phyloP scores from a whole-genome alignment of 2,329 filamentous ascomycete genomes.

The Colletotrichum costaricense region DNA sequence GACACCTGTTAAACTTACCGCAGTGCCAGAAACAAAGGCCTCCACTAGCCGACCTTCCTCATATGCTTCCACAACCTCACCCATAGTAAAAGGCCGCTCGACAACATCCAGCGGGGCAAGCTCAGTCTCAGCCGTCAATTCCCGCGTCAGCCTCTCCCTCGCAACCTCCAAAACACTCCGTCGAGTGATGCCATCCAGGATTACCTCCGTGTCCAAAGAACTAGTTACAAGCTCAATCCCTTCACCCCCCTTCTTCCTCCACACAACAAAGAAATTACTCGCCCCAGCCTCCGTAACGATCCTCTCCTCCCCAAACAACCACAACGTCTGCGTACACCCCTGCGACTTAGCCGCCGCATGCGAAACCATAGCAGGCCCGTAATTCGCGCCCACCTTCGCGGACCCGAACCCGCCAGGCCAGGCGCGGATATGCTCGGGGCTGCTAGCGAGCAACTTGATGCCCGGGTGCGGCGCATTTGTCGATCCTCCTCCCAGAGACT shows the following conservation, averaged over 20 bases:
- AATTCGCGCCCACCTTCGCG: slow-evolving; percentile 73
- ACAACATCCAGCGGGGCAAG: slow-evolving; percentile 62
- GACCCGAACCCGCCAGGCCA: slow-evolving; percentile 70
- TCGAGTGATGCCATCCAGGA: slow-evolving; percentile 87
- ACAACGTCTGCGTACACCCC: slow-evolving; percentile 71
- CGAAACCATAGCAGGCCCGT: slow-evolving; percentile 67
- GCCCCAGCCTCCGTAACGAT: slow-evolving; percentile 71
- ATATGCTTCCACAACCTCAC: slow-evolving; percentile 79
- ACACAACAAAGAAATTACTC: slow-evolving; percentile 72
- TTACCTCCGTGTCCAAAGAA: slow-evolving; percentile 82
- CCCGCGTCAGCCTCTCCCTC: slow-evolving; percentile 67
- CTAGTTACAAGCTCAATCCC: slow-evolving; percentile 82
- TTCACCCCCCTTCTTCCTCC: slow-evolving; percentile 55
- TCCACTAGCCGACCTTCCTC: slow-evolving; percentile 83
- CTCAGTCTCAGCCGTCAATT: slow-evolving; percentile 54
- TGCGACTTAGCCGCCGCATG: slow-evolving; percentile 63
- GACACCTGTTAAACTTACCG: slow-evolving; percentile 63
- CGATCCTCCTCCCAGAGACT: slow-evolving; percentile 11
- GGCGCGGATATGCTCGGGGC: slow-evolving; percentile 31
- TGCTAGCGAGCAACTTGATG: slow-evolving; percentile 4
- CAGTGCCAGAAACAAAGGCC: slow-evolving; percentile 88
- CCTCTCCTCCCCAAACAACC: slow-evolving; percentile 68
- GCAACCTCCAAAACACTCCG: slow-evolving; percentile 82
- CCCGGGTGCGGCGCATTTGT: not conserved
- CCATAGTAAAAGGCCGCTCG: slow-evolving; percentile 85